These are phyloP conservation scores for Kandelia obovata DNA, from an alignment of 345 rosid species.

Conservation along the genomic window DNA sequence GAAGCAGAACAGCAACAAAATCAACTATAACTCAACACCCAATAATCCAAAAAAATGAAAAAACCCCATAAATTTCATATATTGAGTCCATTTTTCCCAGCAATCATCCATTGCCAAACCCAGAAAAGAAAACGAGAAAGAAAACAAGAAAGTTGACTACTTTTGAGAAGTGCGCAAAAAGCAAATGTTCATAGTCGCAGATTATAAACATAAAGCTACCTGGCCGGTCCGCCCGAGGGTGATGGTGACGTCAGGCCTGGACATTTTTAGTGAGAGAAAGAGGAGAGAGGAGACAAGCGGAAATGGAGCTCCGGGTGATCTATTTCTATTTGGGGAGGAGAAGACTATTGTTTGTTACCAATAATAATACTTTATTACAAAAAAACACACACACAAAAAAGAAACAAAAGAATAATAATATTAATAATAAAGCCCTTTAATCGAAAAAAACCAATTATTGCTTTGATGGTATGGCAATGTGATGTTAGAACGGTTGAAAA, in stretches of 20 bases:
- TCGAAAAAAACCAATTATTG: too few relatives aligned
- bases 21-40: not conserved
- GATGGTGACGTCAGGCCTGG: conserved; percentile 32
- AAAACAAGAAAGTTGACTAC: not conserved
- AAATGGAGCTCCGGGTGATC: not conserved
- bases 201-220: conserved; percentile 16
- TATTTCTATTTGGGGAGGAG: not conserved
- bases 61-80: not conserved
- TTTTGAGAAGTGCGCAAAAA: not conserved
- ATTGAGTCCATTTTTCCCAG: not conserved
- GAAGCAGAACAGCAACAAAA: not conserved
- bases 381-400: too few relatives aligned
- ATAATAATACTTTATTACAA: too few relatives aligned
- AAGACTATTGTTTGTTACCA: not conserved
- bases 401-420: too few relatives aligned
- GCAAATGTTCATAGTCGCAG: not conserved
- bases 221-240: conserved; percentile 41
- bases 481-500: too few relatives aligned
- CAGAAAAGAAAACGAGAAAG: not conserved
- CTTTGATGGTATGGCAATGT: too few relatives aligned
- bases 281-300: not conserved
- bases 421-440: too few relatives aligned
- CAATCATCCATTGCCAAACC: not conserved
- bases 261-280: conserved; percentile 19
- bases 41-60: not conserved